Conservation (phyloP, 345 rosid genomes). For the Populus nigra region DNA sequence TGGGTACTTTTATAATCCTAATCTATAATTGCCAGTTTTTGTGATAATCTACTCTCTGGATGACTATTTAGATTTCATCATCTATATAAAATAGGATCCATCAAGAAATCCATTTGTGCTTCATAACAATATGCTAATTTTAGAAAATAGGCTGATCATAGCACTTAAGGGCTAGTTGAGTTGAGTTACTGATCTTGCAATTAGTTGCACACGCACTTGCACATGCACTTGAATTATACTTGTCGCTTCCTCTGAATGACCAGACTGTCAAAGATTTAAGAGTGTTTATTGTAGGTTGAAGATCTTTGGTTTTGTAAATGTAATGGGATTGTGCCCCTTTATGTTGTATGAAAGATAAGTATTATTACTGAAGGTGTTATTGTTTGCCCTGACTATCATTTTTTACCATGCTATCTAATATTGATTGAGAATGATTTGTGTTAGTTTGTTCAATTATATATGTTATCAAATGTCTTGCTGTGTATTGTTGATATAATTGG, state of each 20-base stretch:
- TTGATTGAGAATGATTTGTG: background rate
- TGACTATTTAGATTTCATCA: too few species aligned
- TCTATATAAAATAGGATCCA: too few species aligned
- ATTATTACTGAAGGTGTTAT: background rate
- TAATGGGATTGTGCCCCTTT: background rate
- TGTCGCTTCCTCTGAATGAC: background rate
- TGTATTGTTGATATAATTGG: background rate
- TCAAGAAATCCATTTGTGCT: too few species aligned
- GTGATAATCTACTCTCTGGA: too few species aligned
- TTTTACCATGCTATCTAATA: background rate
- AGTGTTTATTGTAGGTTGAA: background rate
- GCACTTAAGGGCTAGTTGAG: background rate
- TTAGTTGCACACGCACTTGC: too few species aligned
- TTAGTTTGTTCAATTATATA: background rate
- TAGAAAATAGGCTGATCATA: background rate
- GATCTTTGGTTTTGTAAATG: background rate
- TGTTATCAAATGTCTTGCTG: background rate
- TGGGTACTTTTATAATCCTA: constrained; percentile 43
- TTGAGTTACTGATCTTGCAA: background rate
- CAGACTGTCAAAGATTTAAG: background rate
- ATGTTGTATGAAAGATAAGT: background rate
- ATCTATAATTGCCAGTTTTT: constrained; percentile 1
- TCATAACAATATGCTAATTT: background rate
- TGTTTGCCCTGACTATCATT: background rate
- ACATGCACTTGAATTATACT: background rate